Base-by-base conservation (phyloP, 2,329 filamentous ascomycete species). In the Neoarthrinium moseri region DNA sequence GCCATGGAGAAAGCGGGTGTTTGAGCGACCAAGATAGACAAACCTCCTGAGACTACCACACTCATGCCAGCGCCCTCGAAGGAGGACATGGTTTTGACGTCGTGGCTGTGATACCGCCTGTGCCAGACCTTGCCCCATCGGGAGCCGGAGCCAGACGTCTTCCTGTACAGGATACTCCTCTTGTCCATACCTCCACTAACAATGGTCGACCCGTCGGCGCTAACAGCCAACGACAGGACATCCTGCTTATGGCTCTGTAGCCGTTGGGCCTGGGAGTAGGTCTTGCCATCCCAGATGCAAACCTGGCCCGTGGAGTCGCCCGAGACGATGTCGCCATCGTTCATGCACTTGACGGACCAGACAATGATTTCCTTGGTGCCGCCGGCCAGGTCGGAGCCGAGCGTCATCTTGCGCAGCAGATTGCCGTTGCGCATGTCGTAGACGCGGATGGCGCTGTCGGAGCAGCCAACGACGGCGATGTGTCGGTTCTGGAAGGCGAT, bases 271-370 rank as follows among this genome's bases (percentile, higher is more conserved):
- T 96, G 83, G 4, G 91, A 91, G 65, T 92, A 96, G 43, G 89
- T 95, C 69, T 88, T 91, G 46, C 90, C 89, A 62, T 95, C 90
- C 87, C 91, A 99, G 61, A 97, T 89, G 54, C 89, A 85, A 32
- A 99, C 78, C 63, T 97, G 91, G 24, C 94, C 94, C 5, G 91
- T 91, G 3, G 94, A 97, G 64, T 99, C 94, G 41, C 90, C 94
- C 2, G 91, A 96, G 11, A 97, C 85, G 51, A 99, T 94, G 55
- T 94, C 90, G 40, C 91, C 91, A 59, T 89, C 87, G 8, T 87
- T 81, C 24, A 97, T 75, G 60, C 87, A 90, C 67, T 91, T 96
- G 51, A 99, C 86, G 43, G 89, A 86, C 94, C 94, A 99, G 12
- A 96, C 87, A 41, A 97, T 83, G 46, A 91, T 86, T 54, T 95